These are phyloP conservation scores for Ustilago nuda DNA, from an alignment of 1,284 basidiomycete genomes.

Conservation along the genomic window DNA sequence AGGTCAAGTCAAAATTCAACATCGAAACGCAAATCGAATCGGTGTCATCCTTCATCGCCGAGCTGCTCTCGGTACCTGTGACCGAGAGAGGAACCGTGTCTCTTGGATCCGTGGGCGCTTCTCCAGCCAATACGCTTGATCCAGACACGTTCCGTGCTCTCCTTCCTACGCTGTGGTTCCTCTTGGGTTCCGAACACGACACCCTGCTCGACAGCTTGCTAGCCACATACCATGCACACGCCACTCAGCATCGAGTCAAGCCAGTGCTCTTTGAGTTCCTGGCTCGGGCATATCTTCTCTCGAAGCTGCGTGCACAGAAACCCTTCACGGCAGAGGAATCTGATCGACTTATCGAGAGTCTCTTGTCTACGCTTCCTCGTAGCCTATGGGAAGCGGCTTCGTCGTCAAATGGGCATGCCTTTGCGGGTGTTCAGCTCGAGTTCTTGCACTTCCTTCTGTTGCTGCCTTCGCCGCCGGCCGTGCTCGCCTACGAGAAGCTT, in stretches of 20 bases:
- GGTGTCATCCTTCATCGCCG: conserved; percentile 42
- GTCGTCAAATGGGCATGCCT: conserved; percentile 11
- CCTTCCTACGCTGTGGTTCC: conserved; percentile 57
- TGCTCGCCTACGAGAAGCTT: conserved; percentile 26
- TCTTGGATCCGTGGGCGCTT: conserved; percentile 25
- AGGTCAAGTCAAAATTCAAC: conserved; percentile 40
- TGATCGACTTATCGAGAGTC: conserved; percentile 18
- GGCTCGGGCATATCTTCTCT: conserved; percentile 40
- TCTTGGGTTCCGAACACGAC: conserved; percentile 40
- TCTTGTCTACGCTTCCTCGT: conserved; percentile 33
- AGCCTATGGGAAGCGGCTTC: conserved; percentile 36
- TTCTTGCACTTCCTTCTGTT: conserved; percentile 42
- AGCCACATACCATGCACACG: conserved; percentile 29
- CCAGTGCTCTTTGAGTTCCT: conserved; percentile 53
- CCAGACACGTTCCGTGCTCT: conserved; percentile 44
- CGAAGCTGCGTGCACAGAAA: conserved; percentile 16
- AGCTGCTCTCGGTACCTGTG: conserved; percentile 26
- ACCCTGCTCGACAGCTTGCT: conserved; percentile 37
- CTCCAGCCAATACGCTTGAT: conserved; percentile 29
- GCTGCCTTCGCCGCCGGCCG: conserved; percentile 22
- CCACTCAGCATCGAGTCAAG: conserved; percentile 39
- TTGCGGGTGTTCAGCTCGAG: conserved; percentile 30
- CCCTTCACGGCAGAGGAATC: conserved; percentile 15
- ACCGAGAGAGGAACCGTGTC: conserved; percentile 35
- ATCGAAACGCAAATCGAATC: conserved; percentile 39